A percentile compares a stretch with the other conserved stretches of the same genome.
Evolutionary conservation across 2,329 filamentous ascomycete species (phyloP).

Genomic region (Sporothrix sp.): DNA sequence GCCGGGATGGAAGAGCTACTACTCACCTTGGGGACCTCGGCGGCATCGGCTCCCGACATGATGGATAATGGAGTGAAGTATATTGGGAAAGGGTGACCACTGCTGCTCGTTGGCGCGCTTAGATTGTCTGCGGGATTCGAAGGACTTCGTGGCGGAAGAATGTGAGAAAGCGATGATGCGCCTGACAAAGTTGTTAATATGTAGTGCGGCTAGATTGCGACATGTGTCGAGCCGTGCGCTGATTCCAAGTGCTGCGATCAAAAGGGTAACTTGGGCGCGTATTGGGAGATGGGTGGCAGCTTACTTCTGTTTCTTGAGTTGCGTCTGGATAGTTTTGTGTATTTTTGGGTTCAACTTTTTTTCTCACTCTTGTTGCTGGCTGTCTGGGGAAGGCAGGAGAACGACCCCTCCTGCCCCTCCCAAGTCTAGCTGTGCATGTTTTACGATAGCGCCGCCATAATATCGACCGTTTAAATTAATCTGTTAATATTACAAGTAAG

Average conservation of each 20-base stretch:
- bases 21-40: conserved; percentile 18
- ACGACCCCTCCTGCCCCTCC: conserved; percentile 15
- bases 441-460: not conserved
- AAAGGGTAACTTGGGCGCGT: not conserved
- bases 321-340: not conserved
- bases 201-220: not conserved
- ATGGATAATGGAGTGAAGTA: conserved; percentile 11
- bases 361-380: conserved; percentile 11
- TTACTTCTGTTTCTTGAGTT: not conserved
- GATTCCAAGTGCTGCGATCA: not conserved
- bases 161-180: not conserved
- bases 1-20: too few relatives aligned
- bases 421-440: too few relatives aligned
- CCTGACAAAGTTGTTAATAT: conserved; percentile 3
- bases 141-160: too few relatives aligned
- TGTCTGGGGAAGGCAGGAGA: conserved; percentile 15
- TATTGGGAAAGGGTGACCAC: not conserved
- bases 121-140: not conserved
- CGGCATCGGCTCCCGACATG: conserved; percentile 28
- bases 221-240: not conserved
- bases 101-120: too few relatives aligned
- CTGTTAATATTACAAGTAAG: too few relatives aligned
- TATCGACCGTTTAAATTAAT: too few relatives aligned
- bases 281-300: not conserved
- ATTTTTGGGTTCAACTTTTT: conserved; percentile 6